Percentiles rank a stretch among this genome's conserved stretches.
Conservation (phyloP, 2,329 filamentous ascomycete species). For the Pezicula radicicola region DNA sequence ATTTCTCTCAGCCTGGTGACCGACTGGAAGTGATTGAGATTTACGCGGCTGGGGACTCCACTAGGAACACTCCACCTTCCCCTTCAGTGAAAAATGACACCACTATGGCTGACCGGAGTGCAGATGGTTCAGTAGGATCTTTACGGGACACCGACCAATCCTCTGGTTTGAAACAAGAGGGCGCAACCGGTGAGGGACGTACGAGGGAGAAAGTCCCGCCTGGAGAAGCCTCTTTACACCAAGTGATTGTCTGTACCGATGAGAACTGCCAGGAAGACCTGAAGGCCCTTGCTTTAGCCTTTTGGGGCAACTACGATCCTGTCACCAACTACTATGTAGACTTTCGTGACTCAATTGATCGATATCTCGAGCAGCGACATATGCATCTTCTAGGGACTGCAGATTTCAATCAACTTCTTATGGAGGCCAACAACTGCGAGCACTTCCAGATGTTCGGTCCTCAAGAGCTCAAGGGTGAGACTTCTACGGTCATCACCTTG, state of each 20-base stretch:
- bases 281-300: not conserved
- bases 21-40: not conserved
- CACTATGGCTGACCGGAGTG: too few relatives aligned
- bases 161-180: too few relatives aligned
- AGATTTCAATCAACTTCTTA: not conserved
- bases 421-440: not conserved
- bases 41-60: not conserved
- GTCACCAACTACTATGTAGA: not conserved
- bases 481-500: not conserved
- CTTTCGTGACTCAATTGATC: not conserved
- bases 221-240: not conserved
- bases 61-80: not conserved
- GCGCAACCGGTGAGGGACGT: too few relatives aligned
- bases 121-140: too few relatives aligned
- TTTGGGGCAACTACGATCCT: not conserved
- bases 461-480: not conserved
- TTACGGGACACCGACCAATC: too few relatives aligned
- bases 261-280: not conserved
- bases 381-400: not conserved
- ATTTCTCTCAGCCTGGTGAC: not conserved
- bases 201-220: too few relatives aligned
- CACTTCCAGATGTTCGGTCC: not conserved
- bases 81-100: too few relatives aligned
- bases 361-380: not conserved
- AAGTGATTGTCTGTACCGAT: not conserved